phyloP scores from a whole-genome alignment of 495 filamentous ascomycete genomes.

The Viridothelium virens region DNA sequence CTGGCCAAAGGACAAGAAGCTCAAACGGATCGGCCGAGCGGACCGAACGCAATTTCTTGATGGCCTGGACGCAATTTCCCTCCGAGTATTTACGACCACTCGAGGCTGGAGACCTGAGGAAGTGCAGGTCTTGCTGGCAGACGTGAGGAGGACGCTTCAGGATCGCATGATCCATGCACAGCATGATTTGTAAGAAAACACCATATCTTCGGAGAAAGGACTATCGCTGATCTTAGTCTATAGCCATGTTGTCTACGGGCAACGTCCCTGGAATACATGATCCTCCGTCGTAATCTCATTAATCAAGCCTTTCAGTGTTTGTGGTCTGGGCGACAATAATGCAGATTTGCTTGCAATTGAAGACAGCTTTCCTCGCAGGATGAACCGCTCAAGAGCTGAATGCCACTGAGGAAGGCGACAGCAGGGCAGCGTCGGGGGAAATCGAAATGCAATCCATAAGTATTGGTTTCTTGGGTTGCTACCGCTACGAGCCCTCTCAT shows the following conservation, averaged over 20 bases:
- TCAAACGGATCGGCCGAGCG: conserved; percentile 26
- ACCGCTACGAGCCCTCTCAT: too few relatives aligned
- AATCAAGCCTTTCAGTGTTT: not conserved
- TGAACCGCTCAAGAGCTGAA: too few relatives aligned
- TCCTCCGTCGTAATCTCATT: not conserved
- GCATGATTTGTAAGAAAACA: conserved; percentile 12
- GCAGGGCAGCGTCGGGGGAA: too few relatives aligned
- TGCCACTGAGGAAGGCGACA: too few relatives aligned
- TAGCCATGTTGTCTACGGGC: conserved; percentile 4
- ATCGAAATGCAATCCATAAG: too few relatives aligned
- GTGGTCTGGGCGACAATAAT: too few relatives aligned
- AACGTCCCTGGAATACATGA: conserved; percentile 2
- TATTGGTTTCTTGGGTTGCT: too few relatives aligned
- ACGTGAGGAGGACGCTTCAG: conserved; percentile 13
- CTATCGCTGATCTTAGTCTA: not conserved
- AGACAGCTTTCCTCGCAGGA: too few relatives aligned
- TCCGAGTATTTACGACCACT: conserved; percentile 16
- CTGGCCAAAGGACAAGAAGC: conserved; percentile 28
- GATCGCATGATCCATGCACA: conserved; percentile 17
- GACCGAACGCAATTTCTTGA: conserved; percentile 18
- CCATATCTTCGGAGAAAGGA: too few relatives aligned
- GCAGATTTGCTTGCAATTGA: too few relatives aligned
- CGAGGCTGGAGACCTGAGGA: conserved; percentile 22
- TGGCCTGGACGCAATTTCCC: conserved; percentile 21
- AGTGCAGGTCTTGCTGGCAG: conserved; percentile 19